These are phyloP conservation scores for Ganoderma resinaceum DNA, from an alignment of 1,284 basidiomycete genomes.

Conservation along the genomic window DNA sequence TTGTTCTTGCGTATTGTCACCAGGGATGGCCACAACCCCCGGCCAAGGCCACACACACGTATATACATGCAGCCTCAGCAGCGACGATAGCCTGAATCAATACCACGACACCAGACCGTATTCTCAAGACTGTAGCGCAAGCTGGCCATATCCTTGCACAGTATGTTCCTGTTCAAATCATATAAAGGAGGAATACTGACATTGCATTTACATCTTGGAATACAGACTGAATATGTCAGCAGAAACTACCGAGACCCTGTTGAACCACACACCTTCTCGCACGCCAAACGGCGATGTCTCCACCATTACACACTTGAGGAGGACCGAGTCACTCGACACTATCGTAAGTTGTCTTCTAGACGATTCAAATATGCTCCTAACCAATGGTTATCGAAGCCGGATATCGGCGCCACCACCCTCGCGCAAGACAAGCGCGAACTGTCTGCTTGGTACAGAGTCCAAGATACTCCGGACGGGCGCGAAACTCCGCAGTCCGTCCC, in stretches of 20 bases:
- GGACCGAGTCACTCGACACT: background rate
- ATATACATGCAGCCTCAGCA: background rate
- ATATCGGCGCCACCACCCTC: background rate
- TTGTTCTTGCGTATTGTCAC: too few relatives aligned
- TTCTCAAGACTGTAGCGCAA: background rate
- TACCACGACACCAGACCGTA: background rate
- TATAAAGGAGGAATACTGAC: background rate
- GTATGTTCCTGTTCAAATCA: background rate
- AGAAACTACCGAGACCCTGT: background rate
- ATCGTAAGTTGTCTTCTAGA: background rate
- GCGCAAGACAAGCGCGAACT: background rate
- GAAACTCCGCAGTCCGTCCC: background rate
- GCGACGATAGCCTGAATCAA: background rate
- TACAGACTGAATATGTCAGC: background rate
- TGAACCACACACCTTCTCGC: background rate
- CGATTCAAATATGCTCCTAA: background rate
- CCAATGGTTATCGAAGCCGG: background rate
- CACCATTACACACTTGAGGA: background rate
- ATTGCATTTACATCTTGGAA: background rate
- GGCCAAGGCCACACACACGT: too few relatives aligned
- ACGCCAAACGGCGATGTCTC: background rate
- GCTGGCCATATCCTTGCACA: background rate
- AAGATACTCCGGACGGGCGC: background rate
- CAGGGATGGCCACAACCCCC: too few relatives aligned
- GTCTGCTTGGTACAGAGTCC: background rate